These are phyloP conservation scores for Aspergillus homomorphus DNA, from an alignment of 495 filamentous ascomycete species.

Conservation along the genomic window DNA sequence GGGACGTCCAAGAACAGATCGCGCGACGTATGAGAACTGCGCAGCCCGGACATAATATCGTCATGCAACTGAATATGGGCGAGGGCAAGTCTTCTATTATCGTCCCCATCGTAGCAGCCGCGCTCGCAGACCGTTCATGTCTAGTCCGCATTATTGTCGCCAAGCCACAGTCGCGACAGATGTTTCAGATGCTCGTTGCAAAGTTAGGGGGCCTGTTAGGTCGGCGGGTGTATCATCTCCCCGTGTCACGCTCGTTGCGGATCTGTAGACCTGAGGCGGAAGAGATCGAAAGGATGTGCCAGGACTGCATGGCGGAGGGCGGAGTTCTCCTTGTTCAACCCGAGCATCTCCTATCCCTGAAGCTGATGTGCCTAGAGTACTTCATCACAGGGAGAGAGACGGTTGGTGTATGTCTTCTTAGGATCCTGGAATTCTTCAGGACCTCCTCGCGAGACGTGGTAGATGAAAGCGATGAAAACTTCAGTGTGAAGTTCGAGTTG, in stretches of 20 bases:
- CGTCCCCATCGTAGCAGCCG: conserved; percentile 57
- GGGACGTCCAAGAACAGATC: conserved; percentile 56
- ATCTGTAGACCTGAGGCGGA: too few species aligned
- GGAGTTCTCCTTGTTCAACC: conserved; percentile 61
- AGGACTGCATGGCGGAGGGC: conserved; percentile 39
- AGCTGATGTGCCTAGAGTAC: conserved; percentile 65
- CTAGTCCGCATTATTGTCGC: conserved; percentile 60
- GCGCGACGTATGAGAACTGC: conserved; percentile 56
- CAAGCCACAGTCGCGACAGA: conserved; percentile 59
- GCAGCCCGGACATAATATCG: conserved; percentile 38
- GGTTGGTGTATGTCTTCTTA: too few species aligned
- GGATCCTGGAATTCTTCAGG: conserved; percentile 45
- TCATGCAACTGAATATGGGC: conserved; percentile 74
- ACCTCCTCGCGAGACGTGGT: conserved; percentile 49
- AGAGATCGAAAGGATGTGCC: too few species aligned
- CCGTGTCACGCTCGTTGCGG: conserved; percentile 53
- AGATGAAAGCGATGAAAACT: conserved; percentile 63
- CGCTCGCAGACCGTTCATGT: conserved; percentile 49
- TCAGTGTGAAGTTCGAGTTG: conserved; percentile 56
- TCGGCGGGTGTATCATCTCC: conserved; percentile 56
- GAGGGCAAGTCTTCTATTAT: conserved; percentile 71
- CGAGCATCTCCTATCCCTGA: conserved; percentile 67
- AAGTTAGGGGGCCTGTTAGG: conserved; percentile 59
- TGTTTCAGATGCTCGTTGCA: conserved; percentile 54
- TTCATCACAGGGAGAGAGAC: too few species aligned